Evolutionary conservation across 1,284 basidiomycete genomes (phyloP), one percentile per base, ranked within the genome.

Genomic region (Ceratobasidium sp.): DNA sequence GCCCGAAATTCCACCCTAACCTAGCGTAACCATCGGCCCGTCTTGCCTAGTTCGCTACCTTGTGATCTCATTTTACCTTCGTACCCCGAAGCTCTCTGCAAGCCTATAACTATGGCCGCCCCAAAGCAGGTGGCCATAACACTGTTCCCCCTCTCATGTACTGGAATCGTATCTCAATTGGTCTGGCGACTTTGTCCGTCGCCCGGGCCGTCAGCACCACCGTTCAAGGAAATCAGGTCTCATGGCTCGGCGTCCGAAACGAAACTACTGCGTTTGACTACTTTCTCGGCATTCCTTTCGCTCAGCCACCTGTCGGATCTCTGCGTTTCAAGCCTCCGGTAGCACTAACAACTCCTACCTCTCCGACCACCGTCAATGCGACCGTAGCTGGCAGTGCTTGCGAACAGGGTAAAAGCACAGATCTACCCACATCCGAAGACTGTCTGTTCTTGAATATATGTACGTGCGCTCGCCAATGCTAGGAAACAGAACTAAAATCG

Each of bases 251-350:
- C 5, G 44, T 60, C 11, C 27, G 27, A 15, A 50, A 72, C 24
- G 31, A 56, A 7, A 50, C 69, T 1, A 14, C 44, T n/a, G 45
- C 44, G 9, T 33, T 36, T 17, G 76, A 77, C 31, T 73, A 74
- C 27, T 76, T 76, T 36, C 51, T 71, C 3, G 73, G 73, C n/a
- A 56, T 76, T 47, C 75, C 75, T 1, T 76, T 54, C 24, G 75
- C 60, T n/a, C 53, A 67, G 54, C 69, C 75, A 15, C 75, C 75
- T 5, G 24, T 71, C 9, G 75, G 75, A 2, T 14, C 53, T 15
- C 59, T 76, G 44, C 72, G 75, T 6, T 76, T 67, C 83, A 87
- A 86, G 76, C 86, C 88, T 31, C 91, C 92, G 1, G 81, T 87
- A 0, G 82, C 89, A 1, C 87, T 90, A 9, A 79, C 78, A 9